Percentiles rank a stretch among this genome's conserved stretches.
Evolutionary conservation across 768 basidiomycete genomes (phyloP).

Genomic region (Sporobolomyces phaffii): DNA sequence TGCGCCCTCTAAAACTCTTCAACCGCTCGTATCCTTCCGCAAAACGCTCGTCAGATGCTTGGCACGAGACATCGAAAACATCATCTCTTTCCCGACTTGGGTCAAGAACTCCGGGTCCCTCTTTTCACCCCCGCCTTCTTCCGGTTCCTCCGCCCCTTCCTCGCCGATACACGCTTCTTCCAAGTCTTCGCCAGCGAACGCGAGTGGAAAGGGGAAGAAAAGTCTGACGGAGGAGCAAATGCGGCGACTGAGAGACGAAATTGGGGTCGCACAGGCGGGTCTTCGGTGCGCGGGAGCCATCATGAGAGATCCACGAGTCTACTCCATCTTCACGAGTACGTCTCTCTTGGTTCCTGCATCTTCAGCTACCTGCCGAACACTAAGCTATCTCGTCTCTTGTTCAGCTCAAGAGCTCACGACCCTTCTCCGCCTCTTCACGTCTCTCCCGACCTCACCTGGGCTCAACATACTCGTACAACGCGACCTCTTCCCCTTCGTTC

Average conservation of each 20-base stretch:
- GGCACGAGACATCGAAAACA: conserved; percentile 30
- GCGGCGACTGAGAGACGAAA: conserved; percentile 29
- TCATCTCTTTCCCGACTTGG: conserved; percentile 17
- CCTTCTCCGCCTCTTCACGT: conserved; percentile 6
- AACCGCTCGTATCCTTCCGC: conserved; percentile 4
- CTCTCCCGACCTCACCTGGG: not conserved
- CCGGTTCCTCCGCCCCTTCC: not conserved
- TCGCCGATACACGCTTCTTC: not conserved
- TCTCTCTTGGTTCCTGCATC: not conserved
- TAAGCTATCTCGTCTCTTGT: too few relatives aligned
- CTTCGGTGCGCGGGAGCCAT: conserved; percentile 15
- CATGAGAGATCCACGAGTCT: not conserved
- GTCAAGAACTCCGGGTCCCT: not conserved
- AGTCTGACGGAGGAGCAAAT: conserved; percentile 33
- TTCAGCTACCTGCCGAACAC: not conserved
- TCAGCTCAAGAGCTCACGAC: conserved; percentile 1
- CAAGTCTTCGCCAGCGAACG: not conserved
- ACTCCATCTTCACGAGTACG: conserved; percentile 15
- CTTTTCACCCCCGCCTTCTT: not conserved
- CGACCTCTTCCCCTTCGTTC: conserved; percentile 32
- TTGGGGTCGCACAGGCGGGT: conserved; percentile 32
- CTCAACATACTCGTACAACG: conserved; percentile 16
- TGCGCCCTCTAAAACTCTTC: not conserved
- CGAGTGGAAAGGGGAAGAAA: not conserved
- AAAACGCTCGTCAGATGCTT: conserved; percentile 3